Evolutionary conservation across 2,329 filamentous ascomycete species (phyloP), one percentile per base, ranked within the genome.

Genomic region (Xylaria multiplex): DNA sequence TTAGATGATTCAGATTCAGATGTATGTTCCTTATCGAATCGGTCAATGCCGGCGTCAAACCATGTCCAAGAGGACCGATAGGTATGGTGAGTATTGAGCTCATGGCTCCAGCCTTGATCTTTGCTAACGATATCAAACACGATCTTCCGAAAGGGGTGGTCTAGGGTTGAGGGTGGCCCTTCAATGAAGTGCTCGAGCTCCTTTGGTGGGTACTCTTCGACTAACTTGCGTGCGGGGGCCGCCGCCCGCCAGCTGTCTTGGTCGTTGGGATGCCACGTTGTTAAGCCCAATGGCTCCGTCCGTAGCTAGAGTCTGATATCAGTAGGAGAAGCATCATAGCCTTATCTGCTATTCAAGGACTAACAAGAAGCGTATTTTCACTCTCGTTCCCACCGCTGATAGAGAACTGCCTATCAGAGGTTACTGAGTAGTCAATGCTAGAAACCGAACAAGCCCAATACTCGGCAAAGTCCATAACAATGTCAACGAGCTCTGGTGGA

Each of bases 31-130:
- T 78, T 78, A 50, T 85, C 83, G 54, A 87, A 84, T 3, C 81
- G 81, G 75, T 90, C 88, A 16, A 88, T 73, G 0, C 88, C 88
- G 16, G 82, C 86, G 62, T 90, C 88, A 65, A 90, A 89, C 88
- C 88, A 91, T 0, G 88, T 88, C 77, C 78, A 88, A 0, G 88
- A 86, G 2, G 76, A 78, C 0, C 74, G 69, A 61, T 83, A 89
- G 1, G 81, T 81, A 2, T 80, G 80, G 2, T 72, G 73, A 46
- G 76, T 69, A 0, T 14, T 49, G 0, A 0, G 1, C 0, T 76
- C 66, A 14, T 81, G 79, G 37, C 82, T 81, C 82, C 82, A 88
- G 3, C 88, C 88, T 69, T 91, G 88, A 67, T 91, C 88, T 54
- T 77, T 80, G 73, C 85, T 87, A 11, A 75, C 76, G 46, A 89